phyloP scores from a whole-genome alignment of 1,284 basidiomycete genomes.

The Trichosporon coremiiforme region DNA sequence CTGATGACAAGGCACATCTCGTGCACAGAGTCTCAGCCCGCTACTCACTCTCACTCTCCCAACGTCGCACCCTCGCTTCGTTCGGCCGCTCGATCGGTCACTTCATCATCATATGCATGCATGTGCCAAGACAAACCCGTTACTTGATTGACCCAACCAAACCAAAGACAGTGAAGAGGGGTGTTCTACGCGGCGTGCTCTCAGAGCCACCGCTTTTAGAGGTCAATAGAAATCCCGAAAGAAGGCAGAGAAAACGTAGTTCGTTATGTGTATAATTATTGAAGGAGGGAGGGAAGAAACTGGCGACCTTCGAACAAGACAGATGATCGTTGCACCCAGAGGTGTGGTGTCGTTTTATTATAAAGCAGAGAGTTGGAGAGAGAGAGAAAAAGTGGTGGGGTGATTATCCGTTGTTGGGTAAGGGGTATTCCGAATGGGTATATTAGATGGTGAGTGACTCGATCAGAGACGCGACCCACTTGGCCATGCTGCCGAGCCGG shows the following conservation, averaged over 20 bases:
- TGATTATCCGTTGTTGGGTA: not conserved
- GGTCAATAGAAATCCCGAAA: not conserved
- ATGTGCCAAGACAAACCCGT: conserved; percentile 3
- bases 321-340: too few species aligned
- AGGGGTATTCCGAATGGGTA: not conserved
- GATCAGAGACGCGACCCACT: conserved; percentile 49
- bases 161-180: not conserved
- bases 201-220: not conserved
- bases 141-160: not conserved
- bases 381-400: not conserved
- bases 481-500: conserved; percentile 41
- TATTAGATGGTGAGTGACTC: conserved; percentile 43
- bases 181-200: not conserved
- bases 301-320: not conserved
- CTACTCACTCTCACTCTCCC: not conserved
- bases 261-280: not conserved
- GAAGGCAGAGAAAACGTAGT: not conserved
- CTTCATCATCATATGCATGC: not conserved
- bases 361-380: not conserved
- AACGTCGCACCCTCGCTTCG: not conserved
- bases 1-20: too few species aligned
- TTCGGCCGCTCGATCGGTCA: not conserved
- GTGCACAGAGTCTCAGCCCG: too few species aligned
- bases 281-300: not conserved
- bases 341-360: not conserved